Evolutionary conservation across 805 yeast genomes (phyloP).

Genomic region (Pichia heedii): DNA sequence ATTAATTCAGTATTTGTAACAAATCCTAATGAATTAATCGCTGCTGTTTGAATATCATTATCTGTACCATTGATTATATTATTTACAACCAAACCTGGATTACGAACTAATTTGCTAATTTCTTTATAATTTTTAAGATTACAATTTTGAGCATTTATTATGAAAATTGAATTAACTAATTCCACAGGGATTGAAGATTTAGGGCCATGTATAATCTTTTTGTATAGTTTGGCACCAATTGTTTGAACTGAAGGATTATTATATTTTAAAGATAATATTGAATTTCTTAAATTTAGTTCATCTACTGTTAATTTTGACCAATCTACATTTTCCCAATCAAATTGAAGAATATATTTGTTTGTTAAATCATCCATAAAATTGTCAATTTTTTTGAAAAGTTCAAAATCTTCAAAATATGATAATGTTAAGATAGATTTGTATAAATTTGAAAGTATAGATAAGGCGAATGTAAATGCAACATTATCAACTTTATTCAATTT

Average conservation of each 20-base stretch:
- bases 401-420: constrained; percentile 15
- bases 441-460: constrained; percentile 26
- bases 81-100: constrained; percentile 36
- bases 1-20: constrained; percentile 37
- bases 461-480: constrained; percentile 29
- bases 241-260: constrained; percentile 20
- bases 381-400: constrained; percentile 6
- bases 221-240: constrained; percentile 36
- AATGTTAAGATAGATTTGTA: constrained; percentile 22
- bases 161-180: constrained; percentile 36
- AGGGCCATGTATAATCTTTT: constrained; percentile 45
- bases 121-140: constrained; percentile 51
- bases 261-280: constrained; percentile 34
- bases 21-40: constrained; percentile 48
- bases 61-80: constrained; percentile 23
- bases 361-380: constrained; percentile 14
- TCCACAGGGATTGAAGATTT: constrained; percentile 43
- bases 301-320: constrained; percentile 17
- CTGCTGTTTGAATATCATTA: constrained; percentile 43
- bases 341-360: constrained; percentile 21
- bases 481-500: constrained; percentile 21
- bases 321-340: constrained; percentile 30
- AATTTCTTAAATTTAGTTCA: constrained; percentile 38
- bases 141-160: constrained; percentile 17
- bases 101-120: constrained; percentile 42